These are phyloP conservation scores for Cryptococcus depauperatus DNA, from an alignment of 1,284 basidiomycete species.

Conservation along the genomic window DNA sequence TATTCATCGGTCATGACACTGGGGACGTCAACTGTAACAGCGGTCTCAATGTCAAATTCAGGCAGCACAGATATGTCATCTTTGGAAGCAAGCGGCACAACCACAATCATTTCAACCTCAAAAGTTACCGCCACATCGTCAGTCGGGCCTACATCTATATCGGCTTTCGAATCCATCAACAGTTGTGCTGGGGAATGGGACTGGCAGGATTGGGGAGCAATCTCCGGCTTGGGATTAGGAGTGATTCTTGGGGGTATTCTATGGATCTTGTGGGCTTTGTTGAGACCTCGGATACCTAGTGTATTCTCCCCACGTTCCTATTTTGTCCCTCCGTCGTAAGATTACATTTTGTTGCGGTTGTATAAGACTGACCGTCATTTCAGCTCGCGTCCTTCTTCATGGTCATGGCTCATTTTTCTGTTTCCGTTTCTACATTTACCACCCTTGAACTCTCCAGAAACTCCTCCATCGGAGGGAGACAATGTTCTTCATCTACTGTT, in stretches of 20 bases:
- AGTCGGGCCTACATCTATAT: not conserved
- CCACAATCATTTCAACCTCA: slow-evolving; percentile 3
- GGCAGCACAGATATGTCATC: not conserved
- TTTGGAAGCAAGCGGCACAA: not conserved
- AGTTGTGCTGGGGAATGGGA: slow-evolving; percentile 36
- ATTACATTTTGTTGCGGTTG: not conserved
- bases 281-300: slow-evolving; percentile 15
- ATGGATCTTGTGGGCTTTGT: slow-evolving; percentile 27
- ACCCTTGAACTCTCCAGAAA: slow-evolving; percentile 48
- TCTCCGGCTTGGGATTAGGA: slow-evolving; percentile 17
- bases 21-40: slow-evolving; percentile 2
- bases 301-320: slow-evolving; percentile 27
- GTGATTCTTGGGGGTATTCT: slow-evolving; percentile 20
- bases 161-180: slow-evolving; percentile 6
- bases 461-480: slow-evolving; percentile 61
- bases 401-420: slow-evolving; percentile 57
- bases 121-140: not conserved
- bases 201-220: slow-evolving; percentile 28
- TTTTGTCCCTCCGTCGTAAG: slow-evolving; percentile 28
- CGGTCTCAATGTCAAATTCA: not conserved
- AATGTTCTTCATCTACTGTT: slow-evolving; percentile 60
- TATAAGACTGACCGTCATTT: not conserved
- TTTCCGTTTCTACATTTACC: slow-evolving; percentile 62
- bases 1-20: not conserved
- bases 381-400: slow-evolving; percentile 58